Base-by-base conservation (phyloP, 495 filamentous ascomycete genomes). In the Xylaria curta region DNA sequence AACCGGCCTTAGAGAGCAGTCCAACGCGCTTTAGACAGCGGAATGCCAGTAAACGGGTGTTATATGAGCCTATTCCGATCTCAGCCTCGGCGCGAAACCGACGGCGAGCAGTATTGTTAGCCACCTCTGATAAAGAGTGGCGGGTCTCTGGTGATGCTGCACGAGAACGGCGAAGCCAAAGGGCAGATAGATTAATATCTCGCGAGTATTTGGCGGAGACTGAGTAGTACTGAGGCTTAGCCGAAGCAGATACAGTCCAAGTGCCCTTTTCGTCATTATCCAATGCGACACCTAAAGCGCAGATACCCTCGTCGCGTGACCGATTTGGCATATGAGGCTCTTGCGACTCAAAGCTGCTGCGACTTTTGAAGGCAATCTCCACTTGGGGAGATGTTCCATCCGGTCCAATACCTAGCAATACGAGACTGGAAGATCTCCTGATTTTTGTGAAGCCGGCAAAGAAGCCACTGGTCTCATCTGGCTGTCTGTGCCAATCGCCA, bases 11-110 rank as follows among this genome's bases (percentile, higher is more conserved):
- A 3, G 56, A 59, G 15, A 59, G n/a, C 15, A 31, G 31, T 13
- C 56, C 56, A 9, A 59, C 31, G 56, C 56, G 56, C 9, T 38
- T 59, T 1, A 59, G 56, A n/a, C 31, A 59, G 56, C 56, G 56
- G 31, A 38, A 59, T 38, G 56, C 31, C 3, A 38, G 56, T 12
- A 38, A 38, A 12, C 17, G 3, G n/a, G 31, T 9, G n/a, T 17
- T n/a, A 17, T n/a, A 38, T 26, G 56, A 38, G 54, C 10, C 17
- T 9, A 31, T 9, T 6, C 56, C 31, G 19, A 59, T 38, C 56
- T 59, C 31, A 12, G 56, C 31, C 56, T 59, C 56, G 15, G n/a
- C 19, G 19, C 56, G 5, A 21, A 59, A 59, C 31, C 56, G 28
- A 38, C 56, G 28, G 56, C 28, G 15, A 7, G 56, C 19, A n/a